Evolutionary conservation across 208 protist genomes (phyloP).

Genomic region (Trypanosoma vivax): DNA sequence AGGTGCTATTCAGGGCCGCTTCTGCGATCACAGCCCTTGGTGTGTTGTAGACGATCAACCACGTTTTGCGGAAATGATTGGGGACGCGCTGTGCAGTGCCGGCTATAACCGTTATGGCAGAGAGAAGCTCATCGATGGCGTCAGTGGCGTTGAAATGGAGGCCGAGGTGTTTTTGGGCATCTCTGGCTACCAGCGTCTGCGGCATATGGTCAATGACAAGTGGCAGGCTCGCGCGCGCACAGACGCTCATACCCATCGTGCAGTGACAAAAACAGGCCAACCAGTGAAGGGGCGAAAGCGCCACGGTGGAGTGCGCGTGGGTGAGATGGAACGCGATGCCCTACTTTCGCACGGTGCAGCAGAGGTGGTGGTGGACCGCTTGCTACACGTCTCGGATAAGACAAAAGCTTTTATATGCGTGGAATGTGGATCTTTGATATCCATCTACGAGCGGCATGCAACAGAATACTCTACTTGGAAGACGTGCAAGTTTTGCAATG

Average conservation of each 20-base stretch:
- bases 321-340: slow-evolving; percentile 99
- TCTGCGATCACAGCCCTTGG: slow-evolving; percentile 95
- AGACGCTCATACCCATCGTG: slow-evolving; percentile 83
- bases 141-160: slow-evolving; percentile 93
- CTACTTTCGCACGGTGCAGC: slow-evolving; percentile 98
- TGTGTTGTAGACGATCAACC: slow-evolving; percentile 55
- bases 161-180: slow-evolving; percentile 98
- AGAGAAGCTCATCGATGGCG: slow-evolving; percentile 93
- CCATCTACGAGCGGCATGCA: slow-evolving; percentile 83
- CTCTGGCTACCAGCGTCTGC: slow-evolving; percentile 99
- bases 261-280: slow-evolving; percentile 97
- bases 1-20: slow-evolving; percentile 92
- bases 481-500: slow-evolving; percentile 82
- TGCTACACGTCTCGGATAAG: slow-evolving; percentile 92
- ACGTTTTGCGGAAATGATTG: slow-evolving; percentile 87
- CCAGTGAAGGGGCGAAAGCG: slow-evolving; percentile 97
- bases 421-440: slow-evolving; percentile 71
- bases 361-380: slow-evolving; percentile 98
- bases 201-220: slow-evolving; percentile 99
- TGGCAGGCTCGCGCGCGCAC: slow-evolving; percentile 96
- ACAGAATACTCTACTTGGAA: slow-evolving; percentile 82
- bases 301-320: slow-evolving; percentile 98
- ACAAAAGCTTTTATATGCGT: slow-evolving; percentile 81
- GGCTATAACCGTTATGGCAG: slow-evolving; percentile 98
- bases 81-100: slow-evolving; percentile 90